These are phyloP conservation scores for Macaranga tanarius DNA, from an alignment of 441 rosid genomes.

Conservation along the genomic window DNA sequence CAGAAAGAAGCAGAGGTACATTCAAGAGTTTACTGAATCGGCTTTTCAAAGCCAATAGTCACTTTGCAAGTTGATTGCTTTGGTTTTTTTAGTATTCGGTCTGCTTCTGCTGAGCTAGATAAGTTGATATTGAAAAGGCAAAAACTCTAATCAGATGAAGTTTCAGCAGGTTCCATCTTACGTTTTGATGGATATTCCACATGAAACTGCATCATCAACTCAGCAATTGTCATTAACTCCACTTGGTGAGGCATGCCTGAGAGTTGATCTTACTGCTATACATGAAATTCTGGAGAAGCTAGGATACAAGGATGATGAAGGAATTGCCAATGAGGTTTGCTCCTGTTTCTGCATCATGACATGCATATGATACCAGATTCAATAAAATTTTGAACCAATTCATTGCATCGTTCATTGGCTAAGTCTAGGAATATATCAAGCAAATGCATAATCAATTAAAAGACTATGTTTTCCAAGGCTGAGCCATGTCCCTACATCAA, in stretches of 20 bases:
- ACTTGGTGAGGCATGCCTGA: conserved; percentile 84
- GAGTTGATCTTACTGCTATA: conserved; percentile 80
- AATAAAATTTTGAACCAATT: too few species aligned
- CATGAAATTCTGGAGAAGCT: conserved; percentile 74
- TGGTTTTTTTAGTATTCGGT: neutral
- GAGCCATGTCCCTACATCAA: too few species aligned
- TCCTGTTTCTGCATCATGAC: too few species aligned
- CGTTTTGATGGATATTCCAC: conserved; percentile 69
- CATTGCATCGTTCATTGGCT: too few species aligned
- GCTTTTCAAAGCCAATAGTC: too few species aligned
- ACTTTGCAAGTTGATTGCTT: too few species aligned
- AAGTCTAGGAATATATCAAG: too few species aligned
- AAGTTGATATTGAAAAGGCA: neutral
- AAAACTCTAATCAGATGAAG: neutral
- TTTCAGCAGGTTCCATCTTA: conserved; percentile 68
- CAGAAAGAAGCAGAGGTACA: conserved; percentile 82
- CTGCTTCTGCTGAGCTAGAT: neutral
- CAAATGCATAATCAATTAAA: too few species aligned
- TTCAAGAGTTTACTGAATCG: too few species aligned
- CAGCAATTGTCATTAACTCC: conserved; percentile 58
- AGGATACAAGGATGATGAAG: conserved; percentile 92
- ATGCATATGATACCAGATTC: too few species aligned
- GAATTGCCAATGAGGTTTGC: conserved; percentile 74
- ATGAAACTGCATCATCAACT: conserved; percentile 47
- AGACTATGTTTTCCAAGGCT: too few species aligned